A percentile compares a stretch with the other conserved stretches of the same genome.
phyloP scores from a whole-genome alignment of 2,329 filamentous ascomycete genomes.

The Fusarium chaquense region DNA sequence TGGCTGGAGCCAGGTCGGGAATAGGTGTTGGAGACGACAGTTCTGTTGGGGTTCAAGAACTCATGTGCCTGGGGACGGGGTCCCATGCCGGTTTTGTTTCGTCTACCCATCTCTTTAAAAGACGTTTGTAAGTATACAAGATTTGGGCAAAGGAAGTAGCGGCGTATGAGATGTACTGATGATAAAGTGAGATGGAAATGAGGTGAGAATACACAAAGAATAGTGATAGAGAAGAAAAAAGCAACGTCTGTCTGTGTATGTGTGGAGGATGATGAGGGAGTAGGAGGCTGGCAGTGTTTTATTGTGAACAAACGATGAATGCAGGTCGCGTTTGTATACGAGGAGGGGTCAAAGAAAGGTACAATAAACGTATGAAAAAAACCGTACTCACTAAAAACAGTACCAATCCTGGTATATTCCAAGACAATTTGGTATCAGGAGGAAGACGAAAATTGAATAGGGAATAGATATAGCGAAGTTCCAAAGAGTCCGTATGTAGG shows the following conservation, averaged over 20 bases:
- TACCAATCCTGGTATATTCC: background rate
- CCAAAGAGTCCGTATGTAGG: background rate
- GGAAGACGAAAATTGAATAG: background rate
- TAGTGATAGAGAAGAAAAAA: no score
- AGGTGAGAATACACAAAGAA: background rate
- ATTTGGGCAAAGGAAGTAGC: background rate
- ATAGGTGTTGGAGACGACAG: no score
- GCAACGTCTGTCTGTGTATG: background rate
- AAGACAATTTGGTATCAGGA: background rate
- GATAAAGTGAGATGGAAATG: background rate
- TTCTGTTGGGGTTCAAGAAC: background rate
- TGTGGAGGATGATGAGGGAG: background rate
- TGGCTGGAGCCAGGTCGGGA: background rate
- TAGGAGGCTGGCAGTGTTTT: background rate
- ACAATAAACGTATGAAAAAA: background rate
- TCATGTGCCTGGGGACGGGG: background rate
- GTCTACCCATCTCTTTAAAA: background rate
- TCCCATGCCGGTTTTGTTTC: background rate
- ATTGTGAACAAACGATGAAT: background rate
- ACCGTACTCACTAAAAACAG: background rate
- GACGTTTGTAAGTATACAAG: background rate
- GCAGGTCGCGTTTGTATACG: background rate
- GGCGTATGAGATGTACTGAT: background rate
- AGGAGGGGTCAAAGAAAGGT: no score
- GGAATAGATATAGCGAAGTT: background rate